Conservation (phyloP, 441 rosid genomes). For the Corymbia calophylla region DNA sequence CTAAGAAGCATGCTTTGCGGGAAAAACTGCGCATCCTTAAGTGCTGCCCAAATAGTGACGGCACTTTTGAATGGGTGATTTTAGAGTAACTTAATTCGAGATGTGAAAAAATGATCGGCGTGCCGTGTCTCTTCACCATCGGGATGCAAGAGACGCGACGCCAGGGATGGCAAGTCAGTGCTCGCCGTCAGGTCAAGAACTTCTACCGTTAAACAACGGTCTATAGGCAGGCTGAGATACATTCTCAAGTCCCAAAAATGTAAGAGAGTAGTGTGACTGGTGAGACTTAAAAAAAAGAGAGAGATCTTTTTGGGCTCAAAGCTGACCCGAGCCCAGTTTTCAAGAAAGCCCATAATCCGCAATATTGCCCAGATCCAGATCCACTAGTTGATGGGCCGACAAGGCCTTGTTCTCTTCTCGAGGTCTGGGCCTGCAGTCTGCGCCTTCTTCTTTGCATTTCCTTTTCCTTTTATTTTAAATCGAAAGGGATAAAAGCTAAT, state of each 20-base stretch:
- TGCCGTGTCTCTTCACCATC: fast-evolving
- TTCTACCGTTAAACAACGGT: not conserved
- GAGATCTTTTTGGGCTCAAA: not conserved
- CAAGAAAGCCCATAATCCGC: not conserved
- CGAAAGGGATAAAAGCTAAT: not conserved
- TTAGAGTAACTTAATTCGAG: not conserved
- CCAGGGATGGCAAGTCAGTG: not conserved
- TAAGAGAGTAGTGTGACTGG: not conserved
- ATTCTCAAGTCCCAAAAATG: not conserved
- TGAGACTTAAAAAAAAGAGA: not conserved
- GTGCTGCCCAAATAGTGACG: not conserved
- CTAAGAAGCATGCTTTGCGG: not conserved
- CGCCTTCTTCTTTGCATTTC: not conserved
- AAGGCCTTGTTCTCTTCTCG: not conserved
- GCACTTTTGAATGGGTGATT: not conserved
- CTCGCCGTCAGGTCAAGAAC: not conserved
- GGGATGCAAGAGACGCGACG: not conserved
- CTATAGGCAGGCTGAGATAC: not conserved
- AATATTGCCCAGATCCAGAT: not conserved
- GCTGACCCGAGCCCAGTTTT: not conserved
- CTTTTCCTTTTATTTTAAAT: not conserved
- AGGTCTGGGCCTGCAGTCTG: not conserved
- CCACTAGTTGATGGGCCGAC: not conserved
- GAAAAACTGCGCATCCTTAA: not conserved
- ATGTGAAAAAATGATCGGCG: fast-evolving